These are phyloP conservation scores for Orbilia blumenaviensis DNA, from an alignment of 2,329 filamentous ascomycete species.

Conservation along the genomic window DNA sequence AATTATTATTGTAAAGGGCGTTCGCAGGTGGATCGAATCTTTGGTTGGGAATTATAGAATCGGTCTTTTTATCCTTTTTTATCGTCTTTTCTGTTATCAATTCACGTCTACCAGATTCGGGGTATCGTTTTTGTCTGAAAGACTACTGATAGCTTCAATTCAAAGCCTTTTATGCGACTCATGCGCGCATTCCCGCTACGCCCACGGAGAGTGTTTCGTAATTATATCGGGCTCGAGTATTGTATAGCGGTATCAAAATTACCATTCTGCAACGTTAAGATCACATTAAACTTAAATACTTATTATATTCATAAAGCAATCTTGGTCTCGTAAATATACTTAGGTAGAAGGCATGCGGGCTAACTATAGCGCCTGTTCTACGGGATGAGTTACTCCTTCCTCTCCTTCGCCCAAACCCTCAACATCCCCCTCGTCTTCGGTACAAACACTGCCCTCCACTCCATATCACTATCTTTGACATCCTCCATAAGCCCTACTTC, in stretches of 20 bases:
- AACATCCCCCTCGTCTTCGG: constrained; percentile 24
- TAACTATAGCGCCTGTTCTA: too few relatives aligned
- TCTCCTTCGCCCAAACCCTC: constrained; percentile 32
- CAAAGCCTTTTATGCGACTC: neutral
- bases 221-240: too few relatives aligned
- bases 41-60: neutral
- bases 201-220: too few relatives aligned
- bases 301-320: too few relatives aligned
- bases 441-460: constrained; percentile 43
- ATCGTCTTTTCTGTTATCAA: too few relatives aligned
- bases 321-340: too few relatives aligned
- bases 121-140: neutral
- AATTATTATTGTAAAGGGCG: neutral
- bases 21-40: neutral
- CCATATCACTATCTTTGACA: constrained; percentile 34
- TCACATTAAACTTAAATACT: too few relatives aligned
- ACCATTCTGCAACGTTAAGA: too few relatives aligned
- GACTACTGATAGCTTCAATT: neutral
- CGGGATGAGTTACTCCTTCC: constrained; percentile 25
- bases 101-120: neutral
- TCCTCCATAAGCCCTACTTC: constrained; percentile 25
- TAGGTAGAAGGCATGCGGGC: too few relatives aligned
- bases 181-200: neutral
- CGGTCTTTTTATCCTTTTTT: neutral
- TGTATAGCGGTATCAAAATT: too few relatives aligned